Evolutionary conservation across 768 basidiomycete genomes (phyloP).

Genomic region (Russula griseocarnosa): DNA sequence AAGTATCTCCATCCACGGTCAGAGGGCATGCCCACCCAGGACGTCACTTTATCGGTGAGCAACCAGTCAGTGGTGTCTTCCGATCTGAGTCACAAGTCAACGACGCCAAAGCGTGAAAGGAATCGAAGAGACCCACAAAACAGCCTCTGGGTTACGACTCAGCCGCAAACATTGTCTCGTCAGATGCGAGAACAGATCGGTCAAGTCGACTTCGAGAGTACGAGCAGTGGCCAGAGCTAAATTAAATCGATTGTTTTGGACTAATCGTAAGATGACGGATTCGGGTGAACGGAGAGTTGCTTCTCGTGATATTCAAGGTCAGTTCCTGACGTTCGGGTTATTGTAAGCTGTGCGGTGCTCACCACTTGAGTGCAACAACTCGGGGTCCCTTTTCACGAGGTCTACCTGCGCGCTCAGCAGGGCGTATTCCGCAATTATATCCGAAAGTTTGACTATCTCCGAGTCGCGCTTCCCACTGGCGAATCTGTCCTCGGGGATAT

Average conservation of each 20-base stretch:
- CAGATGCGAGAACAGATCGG: conserved; percentile 74
- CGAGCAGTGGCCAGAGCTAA: conserved; percentile 73
- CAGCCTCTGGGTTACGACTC: conserved; percentile 54
- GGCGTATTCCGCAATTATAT: conserved; percentile 75
- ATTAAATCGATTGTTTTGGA: conserved; percentile 75
- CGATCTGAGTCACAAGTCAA: conserved; percentile 43
- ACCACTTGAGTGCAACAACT: conserved; percentile 63
- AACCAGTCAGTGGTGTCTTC: conserved; percentile 80
- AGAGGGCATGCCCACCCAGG: conserved; percentile 77
- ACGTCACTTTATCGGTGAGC: conserved; percentile 69
- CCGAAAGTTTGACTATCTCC: conserved; percentile 74
- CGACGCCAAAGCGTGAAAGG: conserved; percentile 4
- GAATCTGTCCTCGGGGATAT: conserved; percentile 75
- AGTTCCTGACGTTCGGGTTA: background rate
- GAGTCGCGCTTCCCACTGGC: conserved; percentile 58
- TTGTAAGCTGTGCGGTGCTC: conserved; percentile 31
- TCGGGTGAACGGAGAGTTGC: conserved; percentile 45
- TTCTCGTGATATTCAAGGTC: conserved; percentile 30
- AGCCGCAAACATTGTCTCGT: conserved; percentile 76
- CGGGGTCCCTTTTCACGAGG: conserved; percentile 63
- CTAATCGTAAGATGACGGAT: conserved; percentile 71
- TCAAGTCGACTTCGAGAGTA: conserved; percentile 79
- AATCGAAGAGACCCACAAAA: conserved; percentile 45
- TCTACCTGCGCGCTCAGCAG: conserved; percentile 75
- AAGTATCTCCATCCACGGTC: conserved; percentile 88